Evolutionary conservation across 441 rosid genomes (phyloP).

Genomic region (Corymbia calophylla): DNA sequence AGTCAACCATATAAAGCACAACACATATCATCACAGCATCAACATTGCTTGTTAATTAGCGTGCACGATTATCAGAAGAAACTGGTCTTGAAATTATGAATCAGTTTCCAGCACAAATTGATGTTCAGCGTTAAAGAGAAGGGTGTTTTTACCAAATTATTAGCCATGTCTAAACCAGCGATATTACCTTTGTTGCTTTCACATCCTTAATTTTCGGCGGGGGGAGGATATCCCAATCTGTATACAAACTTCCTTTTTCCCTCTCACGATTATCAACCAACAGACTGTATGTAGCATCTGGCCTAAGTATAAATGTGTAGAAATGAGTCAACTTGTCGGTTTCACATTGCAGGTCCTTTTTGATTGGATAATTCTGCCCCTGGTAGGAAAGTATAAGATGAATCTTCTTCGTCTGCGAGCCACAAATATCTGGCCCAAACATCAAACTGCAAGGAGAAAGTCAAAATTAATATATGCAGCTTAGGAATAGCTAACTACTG

Average conservation of each 20-base stretch:
- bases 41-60: neutral
- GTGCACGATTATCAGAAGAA: neutral
- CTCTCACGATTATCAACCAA: slow-evolving; percentile 84
- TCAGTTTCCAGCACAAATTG: neutral
- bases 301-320: slow-evolving; percentile 90
- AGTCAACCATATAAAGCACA: neutral
- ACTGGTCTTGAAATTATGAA: neutral
- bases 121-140: neutral
- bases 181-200: slow-evolving; percentile 65
- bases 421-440: slow-evolving; percentile 98
- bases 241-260: slow-evolving; percentile 88
- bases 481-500: neutral
- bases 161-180: neutral
- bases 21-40: neutral
- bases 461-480: neutral
- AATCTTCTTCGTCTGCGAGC: slow-evolving; percentile 85
- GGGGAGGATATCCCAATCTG: slow-evolving; percentile 97
- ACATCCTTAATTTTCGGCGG: slow-evolving; percentile 64
- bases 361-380: slow-evolving; percentile 90
- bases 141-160: neutral
- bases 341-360: slow-evolving; percentile 87
- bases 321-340: slow-evolving; percentile 91
- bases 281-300: slow-evolving; percentile 84
- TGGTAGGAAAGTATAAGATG: slow-evolving; percentile 85
- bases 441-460: slow-evolving; percentile 57